Evolutionary conservation across 331 rosid species (phyloP), one percentile per base, ranked within the genome.

Genomic region (Acacia pycnantha): DNA sequence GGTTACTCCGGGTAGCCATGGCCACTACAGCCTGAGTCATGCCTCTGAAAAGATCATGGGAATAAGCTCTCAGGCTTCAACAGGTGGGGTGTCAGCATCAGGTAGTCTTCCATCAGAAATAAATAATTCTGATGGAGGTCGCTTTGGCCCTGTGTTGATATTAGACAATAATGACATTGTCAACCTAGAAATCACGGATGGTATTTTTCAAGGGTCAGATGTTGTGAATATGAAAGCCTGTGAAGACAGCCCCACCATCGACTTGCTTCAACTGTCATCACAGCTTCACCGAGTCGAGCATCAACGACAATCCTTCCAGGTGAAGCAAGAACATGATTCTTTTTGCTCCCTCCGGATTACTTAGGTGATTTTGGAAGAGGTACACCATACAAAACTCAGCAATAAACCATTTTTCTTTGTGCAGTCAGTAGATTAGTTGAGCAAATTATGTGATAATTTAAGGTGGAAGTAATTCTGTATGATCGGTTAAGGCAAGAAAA

Each of bases 261-360:
- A 90, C 86, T 86, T 90, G 90, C 88, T 94, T 79, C 97, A 90
- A 67, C 83, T 94, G 76, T 94, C 97, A 21, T 88, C 94, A 1
- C 94, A 94, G 82, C 94, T 94, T 79, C 95, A 88, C 64, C 94
- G 88, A 59, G 95, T 92, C 3, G 93, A 90, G 85, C 88, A 92
- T 79, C 91, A 90, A 65, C 83, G 91, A 77, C 90, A 88, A 48
- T 82, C 90, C 69, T 62, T 89, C 85, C 93, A 89, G 82, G 56
- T 82, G 86, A 90, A 88, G 86, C 92, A 82, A 61, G 91, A 89
- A 78, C 85, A 85, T 62, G 91, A 91, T 82, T 87, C 91, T 77
- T 82, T 87, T 67, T 94, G 94, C 87, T 80, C 89, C 75, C 91
- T 90, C 70, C 81, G 87, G 74, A 94, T 89, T 80, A 92, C 89